A percentile compares a stretch with the other conserved stretches of the same genome.
These are phyloP conservation scores for Solanum hybrid DNA, from an alignment of 305 asterid species.

Conservation along the genomic window DNA sequence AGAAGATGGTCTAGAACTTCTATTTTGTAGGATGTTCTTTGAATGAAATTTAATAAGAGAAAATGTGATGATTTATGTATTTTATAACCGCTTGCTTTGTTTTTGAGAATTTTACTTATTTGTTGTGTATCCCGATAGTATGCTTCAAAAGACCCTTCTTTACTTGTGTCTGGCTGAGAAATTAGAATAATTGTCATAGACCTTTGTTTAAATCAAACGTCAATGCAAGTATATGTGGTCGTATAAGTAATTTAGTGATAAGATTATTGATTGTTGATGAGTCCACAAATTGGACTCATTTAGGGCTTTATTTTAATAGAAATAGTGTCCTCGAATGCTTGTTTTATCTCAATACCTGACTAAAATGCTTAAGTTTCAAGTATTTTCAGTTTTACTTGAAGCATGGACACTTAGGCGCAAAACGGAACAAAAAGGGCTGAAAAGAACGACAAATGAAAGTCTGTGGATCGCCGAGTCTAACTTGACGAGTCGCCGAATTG, in stretches of 20 bases:
- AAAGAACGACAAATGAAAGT: too few species aligned
- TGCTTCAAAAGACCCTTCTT: background rate
- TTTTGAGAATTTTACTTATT: background rate
- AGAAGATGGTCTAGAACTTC: background rate
- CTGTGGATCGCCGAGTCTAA: too few species aligned
- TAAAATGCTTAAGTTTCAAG: too few species aligned
- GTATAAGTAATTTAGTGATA: background rate
- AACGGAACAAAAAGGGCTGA: too few species aligned
- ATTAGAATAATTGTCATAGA: background rate
- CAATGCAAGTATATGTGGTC: too few species aligned
- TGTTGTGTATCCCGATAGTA: background rate
- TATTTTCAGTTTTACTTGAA: too few species aligned
- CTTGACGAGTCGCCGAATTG: too few species aligned
- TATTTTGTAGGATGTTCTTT: background rate
- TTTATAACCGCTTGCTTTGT: background rate
- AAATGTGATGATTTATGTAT: background rate
- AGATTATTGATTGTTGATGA: background rate
- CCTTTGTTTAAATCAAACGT: background rate
- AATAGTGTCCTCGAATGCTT: too few species aligned
- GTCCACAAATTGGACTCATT: too few species aligned
- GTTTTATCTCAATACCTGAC: too few species aligned
- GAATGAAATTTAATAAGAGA: background rate
- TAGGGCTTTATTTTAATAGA: too few species aligned
- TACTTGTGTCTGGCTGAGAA: background rate
- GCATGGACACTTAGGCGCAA: too few species aligned